Percentiles rank a stretch among this genome's conserved stretches.
Evolutionary conservation across 176 grass and related monocot species (phyloP).

Genomic region (Chloris gayana): DNA sequence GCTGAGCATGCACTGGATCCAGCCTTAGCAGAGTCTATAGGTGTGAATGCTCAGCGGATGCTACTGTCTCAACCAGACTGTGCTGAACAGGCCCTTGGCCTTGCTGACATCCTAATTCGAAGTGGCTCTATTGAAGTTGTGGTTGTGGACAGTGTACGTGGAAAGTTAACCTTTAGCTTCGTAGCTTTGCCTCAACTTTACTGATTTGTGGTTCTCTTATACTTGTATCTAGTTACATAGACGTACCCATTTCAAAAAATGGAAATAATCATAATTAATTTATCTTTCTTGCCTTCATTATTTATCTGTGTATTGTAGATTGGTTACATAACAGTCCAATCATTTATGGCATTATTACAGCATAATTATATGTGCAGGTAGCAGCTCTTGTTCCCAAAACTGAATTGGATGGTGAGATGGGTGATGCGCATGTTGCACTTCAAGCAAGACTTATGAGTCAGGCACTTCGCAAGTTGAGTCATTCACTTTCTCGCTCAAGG

Average conservation of each 20-base stretch:
- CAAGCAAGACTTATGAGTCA: conserved; percentile 83
- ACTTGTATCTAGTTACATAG: background rate
- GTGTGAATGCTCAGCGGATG: conserved; percentile 54
- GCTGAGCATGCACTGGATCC: conserved; percentile 86
- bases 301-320: no score
- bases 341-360: background rate
- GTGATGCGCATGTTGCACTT: conserved; percentile 75
- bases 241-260: no score
- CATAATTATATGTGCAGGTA: conserved; percentile 47
- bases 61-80: conserved; percentile 77
- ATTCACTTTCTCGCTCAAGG: conserved; percentile 62
- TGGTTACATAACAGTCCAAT: background rate
- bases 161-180: conserved; percentile 31
- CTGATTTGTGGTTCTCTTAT: background rate
- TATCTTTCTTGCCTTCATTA: no score
- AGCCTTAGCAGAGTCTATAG: conserved; percentile 68
- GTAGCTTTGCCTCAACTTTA: background rate
- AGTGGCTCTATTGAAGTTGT: conserved; percentile 88
- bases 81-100: conserved; percentile 82
- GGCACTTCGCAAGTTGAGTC: conserved; percentile 78
- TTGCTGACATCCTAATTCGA: conserved; percentile 75
- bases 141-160: conserved; percentile 83
- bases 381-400: conserved; percentile 77
- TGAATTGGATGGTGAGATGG: conserved; percentile 85
- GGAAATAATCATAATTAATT: no score